These are phyloP conservation scores for Diaporthe sp. DNA, from an alignment of 2,329 filamentous ascomycete species.

Conservation along the genomic window DNA sequence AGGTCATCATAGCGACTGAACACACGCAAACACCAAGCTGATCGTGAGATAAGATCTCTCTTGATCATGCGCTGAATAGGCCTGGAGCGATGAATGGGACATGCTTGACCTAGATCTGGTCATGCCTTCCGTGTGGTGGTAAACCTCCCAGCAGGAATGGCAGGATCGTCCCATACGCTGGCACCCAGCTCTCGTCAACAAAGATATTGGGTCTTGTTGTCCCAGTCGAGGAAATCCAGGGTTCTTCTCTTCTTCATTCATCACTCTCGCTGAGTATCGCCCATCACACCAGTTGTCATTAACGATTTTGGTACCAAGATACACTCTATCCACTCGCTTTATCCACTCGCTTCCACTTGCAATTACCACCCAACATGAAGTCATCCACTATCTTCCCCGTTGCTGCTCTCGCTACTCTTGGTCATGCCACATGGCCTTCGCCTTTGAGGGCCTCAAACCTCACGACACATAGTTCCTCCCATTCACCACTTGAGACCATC, in stretches of 20 bases:
- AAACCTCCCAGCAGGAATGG: background rate
- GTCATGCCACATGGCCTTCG: background rate
- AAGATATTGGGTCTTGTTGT: background rate
- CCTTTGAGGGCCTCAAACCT: background rate
- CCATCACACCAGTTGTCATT: background rate
- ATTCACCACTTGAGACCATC: background rate
- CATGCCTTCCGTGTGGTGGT: background rate
- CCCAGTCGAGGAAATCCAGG: background rate
- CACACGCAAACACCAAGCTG: background rate
- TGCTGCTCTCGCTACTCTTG: background rate
- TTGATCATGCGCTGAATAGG: background rate
- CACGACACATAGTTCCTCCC: background rate
- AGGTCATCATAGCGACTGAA: background rate
- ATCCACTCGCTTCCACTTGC: conserved; percentile 16
- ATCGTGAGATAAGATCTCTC: background rate
- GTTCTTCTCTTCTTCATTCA: background rate
- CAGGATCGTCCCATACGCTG: background rate
- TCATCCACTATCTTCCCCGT: background rate
- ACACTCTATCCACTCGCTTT: conserved; percentile 13
- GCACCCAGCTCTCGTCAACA: background rate
- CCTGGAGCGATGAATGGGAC: background rate
- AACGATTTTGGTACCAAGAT: background rate
- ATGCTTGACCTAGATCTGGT: background rate
- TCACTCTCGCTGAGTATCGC: background rate
- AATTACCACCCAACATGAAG: conserved; percentile 21